Evolutionary conservation across 371 early-diverging fungal genomes (phyloP).

Genomic region (Thermomucor indicae-seudaticae): DNA sequence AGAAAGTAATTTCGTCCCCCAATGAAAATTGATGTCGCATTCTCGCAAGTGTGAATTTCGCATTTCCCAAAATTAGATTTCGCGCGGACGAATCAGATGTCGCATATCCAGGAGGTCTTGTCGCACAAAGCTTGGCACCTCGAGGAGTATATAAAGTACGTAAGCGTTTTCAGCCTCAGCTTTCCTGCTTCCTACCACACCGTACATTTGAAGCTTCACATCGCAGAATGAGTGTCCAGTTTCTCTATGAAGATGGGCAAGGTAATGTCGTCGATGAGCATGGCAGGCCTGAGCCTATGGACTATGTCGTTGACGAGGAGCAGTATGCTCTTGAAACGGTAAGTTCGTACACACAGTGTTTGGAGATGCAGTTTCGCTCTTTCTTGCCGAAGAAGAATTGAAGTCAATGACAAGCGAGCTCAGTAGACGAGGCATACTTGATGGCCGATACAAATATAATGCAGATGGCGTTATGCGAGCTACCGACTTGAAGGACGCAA

Average conservation of each 20-base stretch:
- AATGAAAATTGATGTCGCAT: too few species aligned
- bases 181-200: not conserved
- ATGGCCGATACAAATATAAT: not conserved
- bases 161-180: not conserved
- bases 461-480: not conserved
- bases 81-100: too few species aligned
- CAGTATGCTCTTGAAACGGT: conserved; percentile 7
- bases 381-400: not conserved
- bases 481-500: not conserved
- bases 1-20: not conserved
- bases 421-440: not conserved
- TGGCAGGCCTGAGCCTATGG: conserved; percentile 7
- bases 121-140: not conserved
- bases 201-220: not conserved
- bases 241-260: conserved; percentile 8
- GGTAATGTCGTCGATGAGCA: conserved; percentile 5
- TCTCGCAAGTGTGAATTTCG: not conserved
- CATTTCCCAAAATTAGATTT: not conserved
- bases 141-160: not conserved
- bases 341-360: conserved; percentile 2
- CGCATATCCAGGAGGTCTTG: not conserved
- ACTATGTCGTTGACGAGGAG: conserved; percentile 10
- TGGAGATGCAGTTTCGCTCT: not conserved
- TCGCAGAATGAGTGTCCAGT: not conserved
- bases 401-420: not conserved